Evolutionary conservation across 2,329 filamentous ascomycete species (phyloP).

Genomic region (Trichoderma sp.): DNA sequence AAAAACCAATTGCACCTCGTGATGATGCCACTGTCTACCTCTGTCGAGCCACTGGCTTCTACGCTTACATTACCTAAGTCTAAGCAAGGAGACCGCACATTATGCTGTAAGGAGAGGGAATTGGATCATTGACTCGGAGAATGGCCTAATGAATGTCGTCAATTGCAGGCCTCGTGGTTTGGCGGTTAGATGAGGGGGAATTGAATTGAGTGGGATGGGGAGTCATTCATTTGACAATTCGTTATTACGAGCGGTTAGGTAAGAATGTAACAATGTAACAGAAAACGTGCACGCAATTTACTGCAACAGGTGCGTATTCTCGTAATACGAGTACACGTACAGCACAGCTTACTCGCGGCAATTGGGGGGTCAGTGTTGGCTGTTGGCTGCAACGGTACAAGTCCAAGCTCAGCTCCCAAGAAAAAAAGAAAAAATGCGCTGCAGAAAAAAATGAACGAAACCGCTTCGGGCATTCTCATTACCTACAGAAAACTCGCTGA

Average conservation of each 20-base stretch:
- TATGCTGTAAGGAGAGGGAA: neutral
- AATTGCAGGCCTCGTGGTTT: neutral
- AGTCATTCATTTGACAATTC: neutral
- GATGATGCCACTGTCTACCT: neutral
- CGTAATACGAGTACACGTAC: neutral
- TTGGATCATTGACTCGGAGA: neutral
- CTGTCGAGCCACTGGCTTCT: neutral
- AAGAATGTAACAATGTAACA: neutral
- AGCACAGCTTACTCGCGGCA: neutral
- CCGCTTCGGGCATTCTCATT: conserved; percentile 18
- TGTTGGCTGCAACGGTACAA: neutral
- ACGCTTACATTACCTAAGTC: neutral
- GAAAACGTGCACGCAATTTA: neutral
- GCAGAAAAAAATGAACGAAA: neutral
- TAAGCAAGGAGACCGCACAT: neutral
- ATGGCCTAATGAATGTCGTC: neutral
- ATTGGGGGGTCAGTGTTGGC: neutral
- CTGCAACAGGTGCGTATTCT: neutral
- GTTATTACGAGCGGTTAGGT: neutral
- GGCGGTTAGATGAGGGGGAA: neutral
- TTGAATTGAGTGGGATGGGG: neutral
- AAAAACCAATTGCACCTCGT: conserved; percentile 13
- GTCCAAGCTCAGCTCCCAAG: neutral
- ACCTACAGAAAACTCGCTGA: conserved; percentile 21
- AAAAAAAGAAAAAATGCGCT: neutral